Percentiles rank a stretch among this genome's conserved stretches.
Conservation (phyloP, 2,329 filamentous ascomycete species). For the Fusarium sp. region DNA sequence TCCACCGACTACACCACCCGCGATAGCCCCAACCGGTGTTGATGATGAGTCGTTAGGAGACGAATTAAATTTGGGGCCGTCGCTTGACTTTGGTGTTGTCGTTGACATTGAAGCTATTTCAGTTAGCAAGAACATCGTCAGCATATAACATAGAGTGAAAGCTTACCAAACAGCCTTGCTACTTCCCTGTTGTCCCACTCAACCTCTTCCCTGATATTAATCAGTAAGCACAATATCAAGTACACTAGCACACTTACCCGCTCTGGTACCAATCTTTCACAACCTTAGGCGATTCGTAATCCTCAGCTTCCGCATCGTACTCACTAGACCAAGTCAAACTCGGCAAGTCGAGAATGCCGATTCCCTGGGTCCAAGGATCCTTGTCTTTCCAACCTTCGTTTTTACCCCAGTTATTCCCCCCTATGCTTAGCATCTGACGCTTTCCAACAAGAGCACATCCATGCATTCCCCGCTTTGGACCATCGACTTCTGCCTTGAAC, state of each 20-base stretch:
- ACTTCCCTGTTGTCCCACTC: not conserved
- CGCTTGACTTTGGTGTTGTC: not conserved
- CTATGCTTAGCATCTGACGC: not conserved
- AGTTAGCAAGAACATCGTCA: not conserved
- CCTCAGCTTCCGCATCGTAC: not conserved
- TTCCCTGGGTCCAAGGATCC: not conserved
- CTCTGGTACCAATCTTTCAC: not conserved
- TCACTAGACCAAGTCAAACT: not conserved
- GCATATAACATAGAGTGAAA: fast-evolving
- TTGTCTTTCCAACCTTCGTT: not conserved
- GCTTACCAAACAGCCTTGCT: not conserved
- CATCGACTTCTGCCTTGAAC: not conserved
- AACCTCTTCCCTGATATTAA: not conserved
- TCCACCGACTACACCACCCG: not conserved
- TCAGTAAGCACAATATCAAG: not conserved
- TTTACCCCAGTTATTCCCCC: not conserved
- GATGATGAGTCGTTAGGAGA: fast-evolving
- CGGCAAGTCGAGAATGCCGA: not conserved
- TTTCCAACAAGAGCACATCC: not conserved
- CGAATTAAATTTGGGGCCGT: fast-evolving
- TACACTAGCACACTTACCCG: not conserved
- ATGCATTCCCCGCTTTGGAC: not conserved
- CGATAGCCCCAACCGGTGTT: not conserved
- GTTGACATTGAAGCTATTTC: not conserved
- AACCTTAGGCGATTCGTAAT: not conserved